Evolutionary conservation across 75 land plant genomes (phyloP), one percentile per base, ranked within the genome.

Genomic region (Isoetes taiwanensis): DNA sequence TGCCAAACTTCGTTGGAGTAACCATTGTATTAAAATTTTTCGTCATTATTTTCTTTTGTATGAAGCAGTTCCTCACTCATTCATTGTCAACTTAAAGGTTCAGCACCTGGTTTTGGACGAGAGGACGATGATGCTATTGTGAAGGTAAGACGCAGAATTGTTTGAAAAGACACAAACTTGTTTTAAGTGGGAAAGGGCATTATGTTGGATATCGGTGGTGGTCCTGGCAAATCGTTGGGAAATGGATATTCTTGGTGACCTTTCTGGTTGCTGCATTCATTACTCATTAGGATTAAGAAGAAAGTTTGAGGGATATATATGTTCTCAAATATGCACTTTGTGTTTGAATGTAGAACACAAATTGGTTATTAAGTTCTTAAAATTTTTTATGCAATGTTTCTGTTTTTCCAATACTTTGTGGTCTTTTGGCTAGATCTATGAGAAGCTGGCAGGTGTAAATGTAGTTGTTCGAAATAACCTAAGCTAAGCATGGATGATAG

Each of bases 101-200:
- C 99, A 50, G 89, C 99, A 64, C 76, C 84, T 53, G 99, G 96
- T 1, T 94, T 75, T 74, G 99, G 97, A 29, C 65, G 84, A 28
- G 42, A 37, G 24, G 99, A 94, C 73, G 99, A 94, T 70, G 71
- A 90, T 67, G 84, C 75, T 57, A 96, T 94, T 54, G 99, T 94
- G 21, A 94, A 94, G 99, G 99, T 94, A 69, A 10, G 32, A 10
- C 12, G 16, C n/a, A 6, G 57, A 10, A 6, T 20, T 8, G 8
- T 20, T 48, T 48, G 14, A 14, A 48, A 8, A 14, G 14, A 14
- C 52, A 27, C 17, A 21, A 1, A 17, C 30, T 39, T 37, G 4
- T 1, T 41, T 56, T 23, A 1, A 56, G 57, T 32, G 20, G 21
- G n/a, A 37, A 11, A 34, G 21, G 21, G 19, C 3, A 24, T n/a